Percentiles rank a stretch among this genome's conserved stretches.
Conservation (phyloP, 2,329 filamentous ascomycete species). For the Ascochyta lentis region DNA sequence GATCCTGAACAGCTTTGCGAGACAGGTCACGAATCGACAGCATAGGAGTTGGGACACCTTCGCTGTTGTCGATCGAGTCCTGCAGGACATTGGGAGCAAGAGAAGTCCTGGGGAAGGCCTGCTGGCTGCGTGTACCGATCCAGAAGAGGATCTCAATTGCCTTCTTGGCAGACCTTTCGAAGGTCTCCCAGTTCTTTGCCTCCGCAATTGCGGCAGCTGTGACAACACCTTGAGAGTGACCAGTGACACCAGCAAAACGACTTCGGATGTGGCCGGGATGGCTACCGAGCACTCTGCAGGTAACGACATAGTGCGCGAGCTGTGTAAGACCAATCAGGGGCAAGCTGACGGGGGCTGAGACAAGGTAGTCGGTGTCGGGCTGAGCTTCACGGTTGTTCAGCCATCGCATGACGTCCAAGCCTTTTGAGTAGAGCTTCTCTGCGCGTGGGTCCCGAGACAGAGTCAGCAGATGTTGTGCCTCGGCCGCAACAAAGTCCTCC, state of each 20-base stretch:
- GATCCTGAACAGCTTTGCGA: constrained; percentile 86
- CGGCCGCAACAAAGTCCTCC: constrained; percentile 79
- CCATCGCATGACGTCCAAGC: constrained; percentile 94
- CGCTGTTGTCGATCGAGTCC: constrained; percentile 91
- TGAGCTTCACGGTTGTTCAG: constrained; percentile 87
- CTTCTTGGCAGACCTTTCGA: constrained; percentile 77
- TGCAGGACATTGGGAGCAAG: constrained; percentile 88
- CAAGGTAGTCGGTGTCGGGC: constrained; percentile 83
- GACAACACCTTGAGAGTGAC: constrained; percentile 95
- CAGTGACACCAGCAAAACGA: constrained; percentile 84
- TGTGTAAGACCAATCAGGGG: constrained; percentile 96
- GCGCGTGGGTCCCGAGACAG: constrained; percentile 83
- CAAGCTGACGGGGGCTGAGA: constrained; percentile 71
- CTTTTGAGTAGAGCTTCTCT: constrained; percentile 96
- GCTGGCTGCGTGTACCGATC: constrained; percentile 96
- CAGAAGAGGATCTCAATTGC: constrained; percentile 95
- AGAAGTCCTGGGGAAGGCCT: constrained; percentile 94
- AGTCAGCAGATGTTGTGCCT: constrained; percentile 85
- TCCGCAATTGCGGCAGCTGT: constrained; percentile 91
- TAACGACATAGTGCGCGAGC: constrained; percentile 92
- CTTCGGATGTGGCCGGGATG: constrained; percentile 88
- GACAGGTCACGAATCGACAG: constrained; percentile 94
- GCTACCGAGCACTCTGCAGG: constrained; percentile 87
- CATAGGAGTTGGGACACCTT: constrained; percentile 97
- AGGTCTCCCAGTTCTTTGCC: constrained; percentile 91